phyloP scores from a whole-genome alignment of 148 eudicot species.

The Polygonum maritimum region DNA sequence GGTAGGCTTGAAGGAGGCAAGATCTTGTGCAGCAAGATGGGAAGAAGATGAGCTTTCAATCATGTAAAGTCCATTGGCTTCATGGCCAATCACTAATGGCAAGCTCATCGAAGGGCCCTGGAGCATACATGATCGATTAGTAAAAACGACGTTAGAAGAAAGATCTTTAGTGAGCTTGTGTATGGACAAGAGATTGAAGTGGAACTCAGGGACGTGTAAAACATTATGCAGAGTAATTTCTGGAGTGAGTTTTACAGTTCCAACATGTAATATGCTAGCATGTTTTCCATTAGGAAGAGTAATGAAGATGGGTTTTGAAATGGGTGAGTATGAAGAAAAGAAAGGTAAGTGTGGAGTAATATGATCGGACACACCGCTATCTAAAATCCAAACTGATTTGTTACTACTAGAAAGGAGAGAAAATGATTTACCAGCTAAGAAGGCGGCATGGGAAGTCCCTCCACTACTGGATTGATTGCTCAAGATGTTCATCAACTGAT shows the following conservation, averaged over 20 bases:
- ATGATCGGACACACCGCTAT: neutral
- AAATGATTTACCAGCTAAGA: neutral
- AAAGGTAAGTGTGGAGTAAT: neutral
- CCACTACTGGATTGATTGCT: neutral
- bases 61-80: neutral
- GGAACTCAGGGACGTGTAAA: neutral
- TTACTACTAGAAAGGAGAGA: neutral
- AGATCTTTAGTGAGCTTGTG: neutral
- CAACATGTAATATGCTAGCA: neutral
- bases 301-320: neutral
- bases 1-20: neutral
- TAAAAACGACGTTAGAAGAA: neutral
- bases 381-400: neutral
- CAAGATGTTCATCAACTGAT: neutral
- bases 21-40: too few species aligned
- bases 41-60: neutral
- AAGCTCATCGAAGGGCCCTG: neutral
- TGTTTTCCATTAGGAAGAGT: neutral
- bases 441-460: neutral
- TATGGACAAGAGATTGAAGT: neutral
- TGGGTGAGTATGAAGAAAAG: neutral
- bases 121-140: neutral
- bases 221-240: neutral
- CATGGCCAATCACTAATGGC: neutral
- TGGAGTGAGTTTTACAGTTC: neutral